These are phyloP conservation scores for Solanum chaucha DNA, from an alignment of 257 asterid species.

Conservation along the genomic window DNA sequence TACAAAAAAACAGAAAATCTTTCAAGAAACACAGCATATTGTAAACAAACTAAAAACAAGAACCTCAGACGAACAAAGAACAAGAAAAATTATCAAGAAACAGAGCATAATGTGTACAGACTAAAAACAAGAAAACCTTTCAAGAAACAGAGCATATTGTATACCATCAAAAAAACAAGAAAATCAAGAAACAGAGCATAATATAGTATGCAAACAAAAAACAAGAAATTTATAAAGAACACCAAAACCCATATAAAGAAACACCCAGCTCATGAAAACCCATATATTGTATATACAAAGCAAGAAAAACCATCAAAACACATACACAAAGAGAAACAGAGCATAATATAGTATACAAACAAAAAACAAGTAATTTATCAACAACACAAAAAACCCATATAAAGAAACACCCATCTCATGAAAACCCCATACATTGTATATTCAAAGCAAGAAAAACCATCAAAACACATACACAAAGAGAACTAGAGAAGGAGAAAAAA, in stretches of 20 bases:
- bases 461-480: neutral
- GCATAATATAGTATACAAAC: neutral
- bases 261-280: neutral
- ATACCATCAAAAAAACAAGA: neutral
- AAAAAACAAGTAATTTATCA: neutral
- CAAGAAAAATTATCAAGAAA: neutral
- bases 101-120: neutral
- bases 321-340: neutral
- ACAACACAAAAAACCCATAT: neutral
- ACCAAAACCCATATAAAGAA: neutral
- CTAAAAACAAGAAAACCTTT: neutral
- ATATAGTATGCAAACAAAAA: neutral
- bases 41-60: neutral
- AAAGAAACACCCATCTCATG: neutral
- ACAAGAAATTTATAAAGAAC: neutral
- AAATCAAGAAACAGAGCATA: neutral
- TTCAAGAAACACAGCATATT: neutral
- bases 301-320: neutral
- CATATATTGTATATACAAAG: neutral
- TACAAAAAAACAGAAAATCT: neutral
- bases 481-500: neutral
- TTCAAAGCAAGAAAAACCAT: neutral
- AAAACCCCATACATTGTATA: neutral
- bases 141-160: neutral
- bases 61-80: neutral